A percentile compares a stretch with the other conserved stretches of the same genome.
Conservation (phyloP, 345 rosid genomes). For the Rhizophora mangle region DNA sequence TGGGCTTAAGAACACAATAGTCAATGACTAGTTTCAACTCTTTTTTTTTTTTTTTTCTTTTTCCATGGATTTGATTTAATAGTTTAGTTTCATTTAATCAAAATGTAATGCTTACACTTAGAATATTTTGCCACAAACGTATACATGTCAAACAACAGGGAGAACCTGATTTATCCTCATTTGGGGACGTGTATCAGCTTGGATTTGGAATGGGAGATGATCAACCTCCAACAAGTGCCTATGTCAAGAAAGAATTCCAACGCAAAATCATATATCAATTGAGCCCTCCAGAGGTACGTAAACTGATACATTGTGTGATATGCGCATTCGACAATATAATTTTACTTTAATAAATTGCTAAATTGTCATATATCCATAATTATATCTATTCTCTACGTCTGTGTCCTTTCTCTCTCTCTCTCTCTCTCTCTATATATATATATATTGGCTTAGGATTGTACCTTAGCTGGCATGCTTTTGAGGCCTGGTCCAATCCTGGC, state of each 20-base stretch:
- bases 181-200: slow-evolving; percentile 64
- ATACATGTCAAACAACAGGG: slow-evolving; percentile 47
- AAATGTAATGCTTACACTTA: too few species aligned
- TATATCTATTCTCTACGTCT: too few species aligned
- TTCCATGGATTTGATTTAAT: too few species aligned
- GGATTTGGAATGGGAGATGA: slow-evolving; percentile 66
- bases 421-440: too few species aligned
- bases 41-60: too few species aligned
- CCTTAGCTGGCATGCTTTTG: slow-evolving; percentile 65
- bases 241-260: slow-evolving; percentile 52
- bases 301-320: background rate
- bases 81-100: too few species aligned
- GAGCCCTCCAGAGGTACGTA: slow-evolving; percentile 66
- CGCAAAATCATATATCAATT: slow-evolving; percentile 57
- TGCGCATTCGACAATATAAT: background rate
- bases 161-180: slow-evolving; percentile 64
- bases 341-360: too few species aligned
- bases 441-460: slow-evolving; percentile 45
- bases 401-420: too few species aligned
- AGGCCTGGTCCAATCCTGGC: slow-evolving; percentile 74
- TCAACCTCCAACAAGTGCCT: slow-evolving; percentile 71
- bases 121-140: too few species aligned
- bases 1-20: too few species aligned
- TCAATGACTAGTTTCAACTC: too few species aligned
- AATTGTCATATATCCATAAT: too few species aligned